These are phyloP conservation scores for Sporisorium exsertum DNA, from an alignment of 1,284 basidiomycete genomes.

Conservation along the genomic window DNA sequence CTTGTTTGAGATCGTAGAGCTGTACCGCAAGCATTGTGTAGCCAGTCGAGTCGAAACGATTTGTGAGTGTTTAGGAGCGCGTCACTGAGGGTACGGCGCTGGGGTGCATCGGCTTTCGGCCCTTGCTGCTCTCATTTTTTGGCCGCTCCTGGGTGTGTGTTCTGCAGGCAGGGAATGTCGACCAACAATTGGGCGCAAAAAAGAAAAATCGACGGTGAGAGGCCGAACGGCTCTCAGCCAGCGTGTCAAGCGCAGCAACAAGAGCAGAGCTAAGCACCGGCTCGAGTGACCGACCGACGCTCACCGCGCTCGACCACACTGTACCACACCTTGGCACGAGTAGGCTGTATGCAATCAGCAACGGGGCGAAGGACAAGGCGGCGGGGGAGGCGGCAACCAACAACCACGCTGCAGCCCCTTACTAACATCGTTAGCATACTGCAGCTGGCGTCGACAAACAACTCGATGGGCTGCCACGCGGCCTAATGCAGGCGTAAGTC, in stretches of 20 bases:
- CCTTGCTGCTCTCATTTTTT: background rate
- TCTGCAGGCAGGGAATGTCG: constrained; percentile 7
- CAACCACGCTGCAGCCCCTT: constrained; percentile 15
- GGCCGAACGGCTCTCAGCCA: background rate
- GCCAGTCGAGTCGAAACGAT: too few species aligned
- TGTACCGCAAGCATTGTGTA: too few species aligned
- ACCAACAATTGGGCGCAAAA: constrained; percentile 23
- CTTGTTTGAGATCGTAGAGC: background rate
- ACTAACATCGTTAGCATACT: background rate
- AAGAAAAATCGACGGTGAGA: background rate
- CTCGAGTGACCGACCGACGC: too few species aligned
- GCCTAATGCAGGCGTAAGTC: background rate
- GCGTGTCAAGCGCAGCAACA: background rate
- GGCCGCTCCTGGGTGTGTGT: background rate
- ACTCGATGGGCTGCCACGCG: background rate
- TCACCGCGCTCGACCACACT: too few species aligned
- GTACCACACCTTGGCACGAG: too few species aligned
- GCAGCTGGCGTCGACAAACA: background rate
- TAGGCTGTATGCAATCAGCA: background rate
- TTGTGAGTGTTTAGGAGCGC: background rate
- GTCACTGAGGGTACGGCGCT: background rate
- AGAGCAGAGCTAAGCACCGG: background rate
- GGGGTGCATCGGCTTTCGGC: background rate
- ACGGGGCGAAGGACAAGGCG: background rate
- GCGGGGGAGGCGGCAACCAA: constrained; percentile 18